Evolutionary conservation across 2,329 filamentous ascomycete genomes (phyloP).

Genomic region (Colletotrichum spinosum): DNA sequence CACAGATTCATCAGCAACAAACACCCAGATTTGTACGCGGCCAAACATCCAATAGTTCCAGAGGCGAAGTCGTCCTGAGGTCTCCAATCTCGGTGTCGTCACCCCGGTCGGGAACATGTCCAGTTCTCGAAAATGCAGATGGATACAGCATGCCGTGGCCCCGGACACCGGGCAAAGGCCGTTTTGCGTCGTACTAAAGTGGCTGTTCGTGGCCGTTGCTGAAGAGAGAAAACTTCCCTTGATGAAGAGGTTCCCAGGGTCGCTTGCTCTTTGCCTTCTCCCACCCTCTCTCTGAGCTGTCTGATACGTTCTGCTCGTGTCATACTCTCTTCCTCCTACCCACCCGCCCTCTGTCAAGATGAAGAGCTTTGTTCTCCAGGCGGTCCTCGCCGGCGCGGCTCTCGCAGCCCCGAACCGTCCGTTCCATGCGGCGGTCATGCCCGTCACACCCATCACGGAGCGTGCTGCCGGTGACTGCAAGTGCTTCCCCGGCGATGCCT

Average conservation of each 20-base stretch:
- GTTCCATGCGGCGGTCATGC: background rate
- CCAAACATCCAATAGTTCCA: conserved; percentile 26
- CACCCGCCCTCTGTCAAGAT: conserved; percentile 11
- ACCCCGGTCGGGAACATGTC: conserved; percentile 20
- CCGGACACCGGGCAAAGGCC: conserved; percentile 8
- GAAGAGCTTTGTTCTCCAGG: conserved; percentile 32
- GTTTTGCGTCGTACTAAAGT: conserved; percentile 29
- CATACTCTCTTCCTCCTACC: background rate
- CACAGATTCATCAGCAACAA: conserved; percentile 22
- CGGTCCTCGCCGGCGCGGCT: conserved; percentile 26
- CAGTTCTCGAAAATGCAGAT: conserved; percentile 7
- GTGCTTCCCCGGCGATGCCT: conserved; percentile 60
- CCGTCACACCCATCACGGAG: conserved; percentile 2
- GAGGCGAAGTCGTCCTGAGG: conserved; percentile 25
- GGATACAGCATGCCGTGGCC: conserved; percentile 15
- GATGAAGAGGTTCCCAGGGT: conserved; percentile 18
- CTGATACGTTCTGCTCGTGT: conserved; percentile 9
- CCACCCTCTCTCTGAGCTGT: conserved; percentile 6
- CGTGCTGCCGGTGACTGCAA: conserved; percentile 55
- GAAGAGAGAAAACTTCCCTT: conserved; percentile 12
- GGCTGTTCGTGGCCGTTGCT: conserved; percentile 9
- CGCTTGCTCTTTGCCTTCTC: conserved; percentile 8
- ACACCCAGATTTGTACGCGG: background rate
- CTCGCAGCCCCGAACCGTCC: conserved; percentile 21
- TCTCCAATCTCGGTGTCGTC: conserved; percentile 14